phyloP scores from a whole-genome alignment of 306 rosid species.

The Trifolium dubium region DNA sequence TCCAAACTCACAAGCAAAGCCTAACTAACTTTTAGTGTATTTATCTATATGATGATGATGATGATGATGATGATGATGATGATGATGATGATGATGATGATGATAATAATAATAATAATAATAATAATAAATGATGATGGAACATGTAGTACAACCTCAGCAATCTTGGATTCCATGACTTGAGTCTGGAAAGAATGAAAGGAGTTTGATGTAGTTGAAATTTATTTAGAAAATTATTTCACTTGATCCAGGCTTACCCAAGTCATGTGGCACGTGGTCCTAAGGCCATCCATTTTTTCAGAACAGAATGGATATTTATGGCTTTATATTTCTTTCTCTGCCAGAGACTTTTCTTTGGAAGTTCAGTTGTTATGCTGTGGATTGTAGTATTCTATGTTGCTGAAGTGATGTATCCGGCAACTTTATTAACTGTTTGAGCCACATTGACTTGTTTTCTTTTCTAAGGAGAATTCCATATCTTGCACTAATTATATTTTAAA shows the following conservation, averaged over 20 bases:
- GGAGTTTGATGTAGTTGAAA: slow-evolving; percentile 25
- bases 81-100: too few species aligned
- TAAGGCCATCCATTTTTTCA: slow-evolving; percentile 22
- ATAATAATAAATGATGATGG: slow-evolving; percentile 1
- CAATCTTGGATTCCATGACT: slow-evolving; percentile 34
- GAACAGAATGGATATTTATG: slow-evolving; percentile 23
- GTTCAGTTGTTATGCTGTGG: slow-evolving; percentile 6
- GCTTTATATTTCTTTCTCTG: slow-evolving; percentile 7
- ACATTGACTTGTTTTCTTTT: slow-evolving; percentile 29
- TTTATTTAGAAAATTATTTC: slow-evolving; percentile 28
- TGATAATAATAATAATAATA: too few species aligned
- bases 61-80: too few species aligned
- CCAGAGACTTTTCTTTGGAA: slow-evolving; percentile 25
- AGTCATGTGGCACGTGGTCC: slow-evolving; percentile 13
- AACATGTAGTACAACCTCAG: slow-evolving; percentile 18
- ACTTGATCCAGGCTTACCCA: slow-evolving; percentile 33
- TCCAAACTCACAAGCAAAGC: too few species aligned
- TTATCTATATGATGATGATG: too few species aligned
- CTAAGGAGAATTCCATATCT: slow-evolving; percentile 8
- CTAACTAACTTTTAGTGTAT: too few species aligned
- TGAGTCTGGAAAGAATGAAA: slow-evolving; percentile 22
- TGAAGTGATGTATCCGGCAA: slow-evolving; percentile 46
- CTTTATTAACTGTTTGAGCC: slow-evolving; percentile 17
- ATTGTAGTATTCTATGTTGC: slow-evolving; percentile 38
- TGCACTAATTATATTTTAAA: slow-evolving; percentile 15